phyloP scores from a whole-genome alignment of 768 basidiomycete genomes.

The Melanogaster broomeanus region DNA sequence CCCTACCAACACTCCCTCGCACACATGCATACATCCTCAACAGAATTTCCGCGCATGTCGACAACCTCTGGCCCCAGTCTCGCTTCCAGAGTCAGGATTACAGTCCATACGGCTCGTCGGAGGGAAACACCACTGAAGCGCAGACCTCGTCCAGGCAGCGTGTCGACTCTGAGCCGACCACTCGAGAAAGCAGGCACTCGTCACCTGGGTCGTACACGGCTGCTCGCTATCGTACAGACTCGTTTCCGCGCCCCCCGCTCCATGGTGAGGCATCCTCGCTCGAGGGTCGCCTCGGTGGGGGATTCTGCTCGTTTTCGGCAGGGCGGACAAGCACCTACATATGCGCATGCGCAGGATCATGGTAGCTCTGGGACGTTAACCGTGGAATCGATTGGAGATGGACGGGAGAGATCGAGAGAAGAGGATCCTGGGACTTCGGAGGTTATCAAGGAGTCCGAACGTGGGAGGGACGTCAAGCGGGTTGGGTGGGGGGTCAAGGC shows the following conservation, averaged over 20 bases:
- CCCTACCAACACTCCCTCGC: neutral
- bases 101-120: conserved; percentile 8
- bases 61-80: neutral
- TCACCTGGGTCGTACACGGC: neutral
- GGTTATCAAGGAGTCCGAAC: neutral
- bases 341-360: neutral
- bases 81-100: neutral
- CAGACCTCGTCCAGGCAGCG: conserved; percentile 21
- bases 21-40: neutral
- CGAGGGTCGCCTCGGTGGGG: conserved; percentile 10
- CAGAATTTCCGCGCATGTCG: neutral
- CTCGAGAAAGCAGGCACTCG: conserved; percentile 2
- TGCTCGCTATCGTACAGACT: conserved; percentile 3
- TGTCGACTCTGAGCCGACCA: conserved; percentile 1
- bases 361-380: too few species aligned
- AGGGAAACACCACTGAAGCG: conserved; percentile 13
- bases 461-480: neutral
- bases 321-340: conserved; percentile 1
- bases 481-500: neutral
- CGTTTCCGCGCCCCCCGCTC: conserved; percentile 15
- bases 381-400: too few species aligned
- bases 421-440: neutral
- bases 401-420: too few species aligned
- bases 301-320: neutral
- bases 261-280: neutral